phyloP scores from a whole-genome alignment of 306 rosid genomes.

The Vicia villosa region DNA sequence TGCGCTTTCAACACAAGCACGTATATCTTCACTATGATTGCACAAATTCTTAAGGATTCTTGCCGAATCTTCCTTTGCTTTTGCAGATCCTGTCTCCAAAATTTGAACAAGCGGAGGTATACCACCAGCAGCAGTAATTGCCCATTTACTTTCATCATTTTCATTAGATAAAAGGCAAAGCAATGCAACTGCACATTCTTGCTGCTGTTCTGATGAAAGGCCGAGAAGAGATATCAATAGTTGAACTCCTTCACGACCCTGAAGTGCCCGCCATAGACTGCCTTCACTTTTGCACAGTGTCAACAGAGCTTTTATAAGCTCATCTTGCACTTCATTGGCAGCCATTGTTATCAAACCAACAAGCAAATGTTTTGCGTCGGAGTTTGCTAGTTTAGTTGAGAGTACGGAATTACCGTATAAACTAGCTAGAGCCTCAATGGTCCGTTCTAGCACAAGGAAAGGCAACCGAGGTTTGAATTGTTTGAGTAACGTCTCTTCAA shows the following conservation, averaged over 20 bases:
- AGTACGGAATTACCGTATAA: constrained; percentile 83
- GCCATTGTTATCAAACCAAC: constrained; percentile 99
- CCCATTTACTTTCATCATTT: constrained; percentile 98
- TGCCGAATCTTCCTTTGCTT: constrained; percentile 99
- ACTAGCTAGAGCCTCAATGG: constrained; percentile 96
- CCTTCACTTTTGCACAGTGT: constrained; percentile 78
- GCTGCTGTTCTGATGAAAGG: constrained; percentile 98
- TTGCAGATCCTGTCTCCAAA: constrained; percentile 90
- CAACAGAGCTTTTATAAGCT: constrained; percentile 82
- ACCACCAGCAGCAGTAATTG: constrained; percentile 99
- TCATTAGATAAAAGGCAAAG: constrained; percentile 88
- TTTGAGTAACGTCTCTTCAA: constrained; percentile 82
- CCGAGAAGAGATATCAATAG: constrained; percentile 94
- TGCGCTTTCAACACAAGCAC: constrained; percentile 99
- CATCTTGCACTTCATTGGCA: constrained; percentile 84
- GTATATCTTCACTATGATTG: constrained; percentile 98
- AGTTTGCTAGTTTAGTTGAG: constrained; percentile 69
- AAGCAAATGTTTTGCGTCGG: constrained; percentile 90
- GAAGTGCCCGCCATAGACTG: constrained; percentile 90
- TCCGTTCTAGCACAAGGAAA: constrained; percentile 95
- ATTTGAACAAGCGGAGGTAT: constrained; percentile 99
- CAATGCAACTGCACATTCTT: constrained; percentile 96
- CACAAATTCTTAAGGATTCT: constrained; percentile 91
- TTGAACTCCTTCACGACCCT: constrained; percentile 97
- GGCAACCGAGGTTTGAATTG: constrained; percentile 75